Conservation (phyloP, 2,329 filamentous ascomycete species). For the Ascochyta fabae region DNA sequence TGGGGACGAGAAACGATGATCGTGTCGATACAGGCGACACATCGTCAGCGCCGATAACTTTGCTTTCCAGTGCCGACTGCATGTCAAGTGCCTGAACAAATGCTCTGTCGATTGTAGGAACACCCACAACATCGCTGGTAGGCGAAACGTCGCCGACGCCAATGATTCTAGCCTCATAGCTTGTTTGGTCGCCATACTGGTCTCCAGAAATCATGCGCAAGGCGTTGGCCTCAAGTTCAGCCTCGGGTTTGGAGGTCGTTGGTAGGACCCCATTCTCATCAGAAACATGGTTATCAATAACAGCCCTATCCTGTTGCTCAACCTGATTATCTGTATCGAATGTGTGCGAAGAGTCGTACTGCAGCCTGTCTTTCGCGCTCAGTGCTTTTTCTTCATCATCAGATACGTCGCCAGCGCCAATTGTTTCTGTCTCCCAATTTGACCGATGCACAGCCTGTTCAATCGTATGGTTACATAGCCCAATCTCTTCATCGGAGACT, state of each 20-base stretch:
- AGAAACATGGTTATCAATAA: no score
- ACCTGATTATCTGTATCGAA: not conserved
- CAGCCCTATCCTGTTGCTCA: not conserved
- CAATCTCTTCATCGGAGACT: conserved; percentile 9
- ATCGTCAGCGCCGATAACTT: conserved; percentile 32
- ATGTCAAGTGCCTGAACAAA: conserved; percentile 18
- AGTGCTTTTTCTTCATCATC: not conserved
- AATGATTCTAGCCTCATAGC: conserved; percentile 28
- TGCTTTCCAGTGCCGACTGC: conserved; percentile 26
- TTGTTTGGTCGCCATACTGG: not conserved
- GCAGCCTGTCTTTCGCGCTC: not conserved
- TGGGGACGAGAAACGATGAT: conserved; percentile 2
- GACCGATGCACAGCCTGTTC: not conserved
- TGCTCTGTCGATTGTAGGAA: not conserved
- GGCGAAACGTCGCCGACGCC: conserved; percentile 35
- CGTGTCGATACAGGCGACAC: conserved; percentile 34
- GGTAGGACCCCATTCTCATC: not conserved
- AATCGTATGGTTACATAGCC: not conserved
- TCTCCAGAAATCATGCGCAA: not conserved
- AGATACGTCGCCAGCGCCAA: conserved; percentile 34
- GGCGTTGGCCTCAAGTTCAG: not conserved
- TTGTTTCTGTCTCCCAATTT: conserved; percentile 28
- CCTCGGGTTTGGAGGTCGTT: not conserved
- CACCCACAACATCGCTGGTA: not conserved
- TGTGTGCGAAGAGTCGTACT: not conserved